Evolutionary conservation across 1,139 yeast species (phyloP), one percentile per base, ranked within the genome.

Genomic region (Eremothecium sinecaudum): DNA sequence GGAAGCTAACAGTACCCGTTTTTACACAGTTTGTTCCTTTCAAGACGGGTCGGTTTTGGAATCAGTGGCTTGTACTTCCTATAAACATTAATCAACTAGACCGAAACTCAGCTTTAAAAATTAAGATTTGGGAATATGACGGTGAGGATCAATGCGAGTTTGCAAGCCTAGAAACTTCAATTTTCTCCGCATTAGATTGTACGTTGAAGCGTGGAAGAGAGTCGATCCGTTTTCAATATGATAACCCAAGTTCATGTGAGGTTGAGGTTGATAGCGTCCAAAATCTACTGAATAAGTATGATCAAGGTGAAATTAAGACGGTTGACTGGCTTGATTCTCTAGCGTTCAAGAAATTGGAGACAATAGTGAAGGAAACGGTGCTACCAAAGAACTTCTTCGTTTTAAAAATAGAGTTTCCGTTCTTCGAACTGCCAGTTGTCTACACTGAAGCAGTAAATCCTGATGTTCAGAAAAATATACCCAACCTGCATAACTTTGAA

Each of bases 381-480:
- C 45, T 48, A 51, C 48, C 53, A 24, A 39, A 51, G 51, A 47
- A 50, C 5, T 44, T 44, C 3, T 76, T 72, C 49, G 62, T 67
- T 28, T 53, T 86, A 14, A 72, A 70, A 43, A 54, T 90, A 18
- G 95, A 84, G 44, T 66, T 83, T 29, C 79, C 81, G 4, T 73
- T 74, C 40, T 84, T 81, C 58, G 92, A 81, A 45, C 63, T 81
- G 18, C 94, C 95, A 0, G 71, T 87, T 2, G 83, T 87, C 0
- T 87, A 69, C 54, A 74, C 87, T 1, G 94, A 83, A 24, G 41
- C 34, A 18, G 34, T 32, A 7, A 35, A 47, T 55, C 63, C 7
- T 54, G 61, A 43, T 64, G 68, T 51, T 51, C 71, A 24, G 24
- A 40, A 48, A 29, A 60, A 43, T 42, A 51, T 56, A 25, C 60